Percentiles rank a stretch among this genome's conserved stretches.
Conservation (phyloP, 2,329 filamentous ascomycete genomes). For the Pestalotiopsis sp. region DNA sequence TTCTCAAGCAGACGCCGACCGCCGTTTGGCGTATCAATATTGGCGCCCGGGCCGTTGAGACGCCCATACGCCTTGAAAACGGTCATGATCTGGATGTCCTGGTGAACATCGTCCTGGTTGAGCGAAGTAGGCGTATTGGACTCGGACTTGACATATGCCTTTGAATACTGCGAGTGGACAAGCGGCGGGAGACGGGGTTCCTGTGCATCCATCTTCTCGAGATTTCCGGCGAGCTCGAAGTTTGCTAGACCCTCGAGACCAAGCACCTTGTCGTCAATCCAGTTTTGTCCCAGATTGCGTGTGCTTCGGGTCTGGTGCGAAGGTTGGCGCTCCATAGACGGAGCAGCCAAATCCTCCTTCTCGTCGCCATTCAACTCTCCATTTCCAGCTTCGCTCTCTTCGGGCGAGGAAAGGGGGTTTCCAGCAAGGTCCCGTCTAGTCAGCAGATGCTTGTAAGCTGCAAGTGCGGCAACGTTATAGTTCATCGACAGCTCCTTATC, state of each 20-base stretch:
- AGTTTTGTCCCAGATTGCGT: constrained; percentile 54
- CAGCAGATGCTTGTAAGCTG: constrained; percentile 63
- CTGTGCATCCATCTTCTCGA: constrained; percentile 56
- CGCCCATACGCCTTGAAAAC: constrained; percentile 59
- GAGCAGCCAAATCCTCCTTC: constrained; percentile 50
- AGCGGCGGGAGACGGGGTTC: constrained; percentile 63
- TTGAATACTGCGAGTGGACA: constrained; percentile 60
- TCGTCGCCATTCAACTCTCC: constrained; percentile 53
- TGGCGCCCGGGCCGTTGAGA: constrained; percentile 54
- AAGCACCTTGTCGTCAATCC: constrained; percentile 58
- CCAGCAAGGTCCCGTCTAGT: constrained; percentile 59
- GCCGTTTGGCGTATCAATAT: constrained; percentile 56
- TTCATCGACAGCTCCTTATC: constrained; percentile 70
- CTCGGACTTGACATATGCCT: constrained; percentile 57
- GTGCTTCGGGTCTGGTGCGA: constrained; percentile 68
- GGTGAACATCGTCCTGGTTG: constrained; percentile 52
- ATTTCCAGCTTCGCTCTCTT: constrained; percentile 56
- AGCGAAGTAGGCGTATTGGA: constrained; percentile 58
- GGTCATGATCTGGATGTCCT: constrained; percentile 61
- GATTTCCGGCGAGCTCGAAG: constrained; percentile 60
- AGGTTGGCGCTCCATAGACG: constrained; percentile 64
- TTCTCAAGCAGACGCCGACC: constrained; percentile 59
- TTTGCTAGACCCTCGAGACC: constrained; percentile 64
- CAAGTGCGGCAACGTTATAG: constrained; percentile 64
- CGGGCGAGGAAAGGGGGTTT: constrained; percentile 49